Percentiles rank a stretch among this genome's conserved stretches.
Evolutionary conservation across 371 early-diverging fungal species (phyloP).

Genomic region (Syncephalastrum racemosum): DNA sequence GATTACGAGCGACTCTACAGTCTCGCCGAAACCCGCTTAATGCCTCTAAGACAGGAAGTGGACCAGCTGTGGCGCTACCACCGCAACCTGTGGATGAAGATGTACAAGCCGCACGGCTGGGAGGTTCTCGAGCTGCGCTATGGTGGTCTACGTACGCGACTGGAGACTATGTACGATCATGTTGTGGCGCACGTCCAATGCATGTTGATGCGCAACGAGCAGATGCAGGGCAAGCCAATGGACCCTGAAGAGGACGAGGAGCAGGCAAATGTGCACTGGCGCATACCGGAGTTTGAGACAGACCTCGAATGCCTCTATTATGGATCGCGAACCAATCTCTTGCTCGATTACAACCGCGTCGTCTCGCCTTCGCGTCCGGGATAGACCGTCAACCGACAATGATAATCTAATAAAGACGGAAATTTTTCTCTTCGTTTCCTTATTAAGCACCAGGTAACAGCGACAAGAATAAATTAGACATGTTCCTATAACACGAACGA

Average conservation of each 20-base stretch:
- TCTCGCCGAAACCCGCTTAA: constrained; percentile 48
- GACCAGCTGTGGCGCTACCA: constrained; percentile 79
- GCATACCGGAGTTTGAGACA: constrained; percentile 70
- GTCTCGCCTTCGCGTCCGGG: constrained; percentile 65
- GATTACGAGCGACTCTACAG: constrained; percentile 49
- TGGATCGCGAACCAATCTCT: constrained; percentile 59
- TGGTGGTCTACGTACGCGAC: constrained; percentile 72
- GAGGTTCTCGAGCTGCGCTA: constrained; percentile 83
- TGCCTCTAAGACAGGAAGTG: constrained; percentile 58
- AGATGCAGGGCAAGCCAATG: constrained; percentile 12
- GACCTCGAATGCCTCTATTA: constrained; percentile 63
- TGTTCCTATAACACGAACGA: no score
- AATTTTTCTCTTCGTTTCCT: no score
- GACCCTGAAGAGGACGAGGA: constrained; percentile 32
- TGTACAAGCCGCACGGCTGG: constrained; percentile 85
- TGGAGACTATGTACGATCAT: constrained; percentile 75
- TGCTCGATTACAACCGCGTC: constrained; percentile 70
- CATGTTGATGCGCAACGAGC: constrained; percentile 30
- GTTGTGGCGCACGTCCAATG: constrained; percentile 61
- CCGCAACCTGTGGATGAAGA: constrained; percentile 73
- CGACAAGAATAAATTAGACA: no score
- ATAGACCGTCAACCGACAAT: constrained; percentile 14
- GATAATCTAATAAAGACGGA: background rate
- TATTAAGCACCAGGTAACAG: no score
- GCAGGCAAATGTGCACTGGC: constrained; percentile 39